phyloP scores from a whole-genome alignment of 805 yeast genomes.

The Hanseniaspora osmophila region DNA sequence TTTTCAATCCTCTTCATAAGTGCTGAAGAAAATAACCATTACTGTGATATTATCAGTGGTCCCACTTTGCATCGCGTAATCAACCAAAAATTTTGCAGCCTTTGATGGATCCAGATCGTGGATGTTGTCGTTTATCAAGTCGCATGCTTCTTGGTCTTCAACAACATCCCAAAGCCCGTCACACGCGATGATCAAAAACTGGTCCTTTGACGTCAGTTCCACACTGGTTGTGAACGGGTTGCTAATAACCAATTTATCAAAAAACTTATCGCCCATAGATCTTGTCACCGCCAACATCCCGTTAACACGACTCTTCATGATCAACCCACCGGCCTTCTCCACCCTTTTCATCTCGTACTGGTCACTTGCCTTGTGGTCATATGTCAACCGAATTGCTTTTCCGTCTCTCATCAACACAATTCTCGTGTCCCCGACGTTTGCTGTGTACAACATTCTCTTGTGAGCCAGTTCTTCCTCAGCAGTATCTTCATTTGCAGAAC shows the following conservation, averaged over 20 bases:
- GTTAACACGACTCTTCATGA: constrained; percentile 82
- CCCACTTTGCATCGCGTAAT: constrained; percentile 58
- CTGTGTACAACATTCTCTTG: constrained; percentile 72
- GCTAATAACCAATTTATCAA: constrained; percentile 80
- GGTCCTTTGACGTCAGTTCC: constrained; percentile 48
- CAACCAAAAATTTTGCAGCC: constrained; percentile 56
- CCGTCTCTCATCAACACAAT: constrained; percentile 67
- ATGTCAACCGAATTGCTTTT: constrained; percentile 62
- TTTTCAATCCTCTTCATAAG: constrained; percentile 1
- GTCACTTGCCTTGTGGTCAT: constrained; percentile 91
- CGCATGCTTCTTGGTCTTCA: constrained; percentile 72
- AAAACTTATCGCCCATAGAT: constrained; percentile 84
- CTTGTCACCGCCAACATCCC: constrained; percentile 92
- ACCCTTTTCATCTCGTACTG: constrained; percentile 62
- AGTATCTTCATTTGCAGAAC: too few species aligned
- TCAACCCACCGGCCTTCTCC: constrained; percentile 66
- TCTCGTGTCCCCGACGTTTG: constrained; percentile 90
- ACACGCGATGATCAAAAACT: constrained; percentile 79
- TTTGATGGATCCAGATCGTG: constrained; percentile 34
- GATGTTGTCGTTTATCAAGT: constrained; percentile 37
- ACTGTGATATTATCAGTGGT: constrained; percentile 89
- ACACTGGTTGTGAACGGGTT: constrained; percentile 87
- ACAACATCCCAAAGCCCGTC: constrained; percentile 97
- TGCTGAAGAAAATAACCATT: constrained; percentile 51
- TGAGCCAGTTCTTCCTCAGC: constrained; percentile 23